These are phyloP conservation scores for Yamagishiella unicocca DNA, from an alignment of 139 green algal species.

Conservation along the genomic window DNA sequence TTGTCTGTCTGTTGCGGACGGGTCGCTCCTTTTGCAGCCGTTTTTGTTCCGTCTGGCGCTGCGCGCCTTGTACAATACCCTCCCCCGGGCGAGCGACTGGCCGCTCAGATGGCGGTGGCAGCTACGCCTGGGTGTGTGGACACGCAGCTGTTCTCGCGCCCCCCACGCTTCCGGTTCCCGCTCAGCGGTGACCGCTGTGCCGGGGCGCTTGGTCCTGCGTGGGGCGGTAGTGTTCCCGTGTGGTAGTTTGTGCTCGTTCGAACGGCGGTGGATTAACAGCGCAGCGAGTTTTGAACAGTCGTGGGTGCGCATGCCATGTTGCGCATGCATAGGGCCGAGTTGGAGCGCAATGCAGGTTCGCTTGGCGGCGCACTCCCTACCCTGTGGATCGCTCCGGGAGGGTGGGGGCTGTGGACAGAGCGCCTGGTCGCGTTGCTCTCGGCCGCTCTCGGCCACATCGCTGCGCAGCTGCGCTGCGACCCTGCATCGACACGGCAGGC, in stretches of 20 bases:
- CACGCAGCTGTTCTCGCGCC: neutral
- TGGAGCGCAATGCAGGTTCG: neutral
- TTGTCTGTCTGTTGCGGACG: conserved; percentile 17
- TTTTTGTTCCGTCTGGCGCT: conserved; percentile 26
- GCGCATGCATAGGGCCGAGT: neutral
- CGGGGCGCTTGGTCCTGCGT: neutral
- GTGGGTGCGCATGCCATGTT: conserved; percentile 11
- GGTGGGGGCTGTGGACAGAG: no score
- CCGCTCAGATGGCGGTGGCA: neutral
- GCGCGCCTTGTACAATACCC: conserved; percentile 34
- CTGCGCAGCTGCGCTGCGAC: neutral
- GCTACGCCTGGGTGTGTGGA: neutral
- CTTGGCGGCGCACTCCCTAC: neutral
- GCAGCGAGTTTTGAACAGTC: conserved; percentile 26
- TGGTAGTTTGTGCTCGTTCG: neutral
- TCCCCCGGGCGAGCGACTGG: neutral
- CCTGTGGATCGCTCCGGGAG: no score
- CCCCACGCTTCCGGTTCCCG: neutral
- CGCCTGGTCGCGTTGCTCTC: no score
- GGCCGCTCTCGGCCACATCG: conserved; percentile 1
- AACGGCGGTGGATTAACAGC: neutral
- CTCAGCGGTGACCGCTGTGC: neutral
- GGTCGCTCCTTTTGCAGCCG: neutral
- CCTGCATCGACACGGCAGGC: neutral
- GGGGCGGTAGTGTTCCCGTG: conserved; percentile 3